Evolutionary conservation across 495 filamentous ascomycete genomes (phyloP).

Genomic region (Aspergillus mulundensis): DNA sequence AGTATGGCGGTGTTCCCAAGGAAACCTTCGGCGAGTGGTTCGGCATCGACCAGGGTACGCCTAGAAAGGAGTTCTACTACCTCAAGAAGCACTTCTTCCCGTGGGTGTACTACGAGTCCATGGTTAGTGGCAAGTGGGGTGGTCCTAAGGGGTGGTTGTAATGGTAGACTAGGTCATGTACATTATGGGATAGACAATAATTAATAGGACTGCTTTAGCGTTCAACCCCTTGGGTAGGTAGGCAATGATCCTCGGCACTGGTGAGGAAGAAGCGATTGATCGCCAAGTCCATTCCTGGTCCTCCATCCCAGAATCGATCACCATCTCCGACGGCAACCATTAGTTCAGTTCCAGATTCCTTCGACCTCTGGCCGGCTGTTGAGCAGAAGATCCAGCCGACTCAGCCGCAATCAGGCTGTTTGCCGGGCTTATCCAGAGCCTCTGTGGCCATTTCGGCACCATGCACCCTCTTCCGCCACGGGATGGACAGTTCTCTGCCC

Average conservation of each 20-base stretch:
- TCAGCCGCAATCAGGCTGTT: not conserved
- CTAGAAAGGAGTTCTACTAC: conserved; percentile 56
- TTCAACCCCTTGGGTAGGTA: not conserved
- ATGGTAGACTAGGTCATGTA: not conserved
- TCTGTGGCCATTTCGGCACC: not conserved
- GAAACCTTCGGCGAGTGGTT: conserved; percentile 59
- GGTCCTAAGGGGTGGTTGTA: conserved; percentile 52
- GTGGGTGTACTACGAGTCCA: conserved; percentile 56
- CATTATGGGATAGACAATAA: not conserved
- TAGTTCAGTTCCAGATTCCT: not conserved
- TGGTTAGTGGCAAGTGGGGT: conserved; percentile 61
- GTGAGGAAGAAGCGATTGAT: too few relatives aligned
- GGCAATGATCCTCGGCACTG: not conserved
- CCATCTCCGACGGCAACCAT: not conserved
- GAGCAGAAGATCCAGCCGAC: too few relatives aligned
- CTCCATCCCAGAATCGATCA: too few relatives aligned
- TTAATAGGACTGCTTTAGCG: not conserved
- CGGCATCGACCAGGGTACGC: conserved; percentile 54
- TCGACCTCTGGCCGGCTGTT: too few relatives aligned
- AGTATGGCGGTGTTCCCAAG: conserved; percentile 66
- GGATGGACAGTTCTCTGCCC: too few relatives aligned
- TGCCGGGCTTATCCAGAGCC: not conserved
- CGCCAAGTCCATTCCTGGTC: too few relatives aligned
- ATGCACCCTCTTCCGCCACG: too few relatives aligned
- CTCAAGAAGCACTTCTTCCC: conserved; percentile 73